These are phyloP conservation scores for Colletotrichum costaricense DNA, from an alignment of 2,329 filamentous ascomycete genomes.

Conservation along the genomic window DNA sequence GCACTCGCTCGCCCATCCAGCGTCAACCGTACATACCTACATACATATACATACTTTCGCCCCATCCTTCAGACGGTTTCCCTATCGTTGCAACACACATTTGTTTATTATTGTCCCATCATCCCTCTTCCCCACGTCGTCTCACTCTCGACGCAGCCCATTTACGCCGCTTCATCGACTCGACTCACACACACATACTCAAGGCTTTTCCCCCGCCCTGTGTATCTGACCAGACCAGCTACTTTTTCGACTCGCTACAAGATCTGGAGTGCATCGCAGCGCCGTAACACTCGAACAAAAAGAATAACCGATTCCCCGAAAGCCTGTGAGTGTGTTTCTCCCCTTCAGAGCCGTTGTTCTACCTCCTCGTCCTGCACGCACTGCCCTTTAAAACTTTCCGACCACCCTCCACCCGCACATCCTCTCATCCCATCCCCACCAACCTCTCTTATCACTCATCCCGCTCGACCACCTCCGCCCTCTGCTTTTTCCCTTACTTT, in stretches of 20 bases:
- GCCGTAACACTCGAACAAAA: conserved; percentile 23
- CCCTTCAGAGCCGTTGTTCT: not conserved
- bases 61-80: conserved; percentile 30
- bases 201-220: conserved; percentile 23
- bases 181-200: conserved; percentile 1
- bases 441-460: conserved; percentile 35
- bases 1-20: conserved; percentile 20
- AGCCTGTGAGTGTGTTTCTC: conserved; percentile 29
- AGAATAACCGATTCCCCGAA: conserved; percentile 19
- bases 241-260: conserved; percentile 29
- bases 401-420: conserved; percentile 26
- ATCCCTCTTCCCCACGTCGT: conserved; percentile 13
- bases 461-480: conserved; percentile 30
- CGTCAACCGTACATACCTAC: conserved; percentile 27
- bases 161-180: not conserved
- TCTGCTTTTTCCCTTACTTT: conserved; percentile 19
- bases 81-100: conserved; percentile 32
- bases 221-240: conserved; percentile 30
- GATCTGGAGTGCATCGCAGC: conserved; percentile 36
- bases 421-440: conserved; percentile 29
- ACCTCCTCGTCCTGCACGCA: conserved; percentile 28
- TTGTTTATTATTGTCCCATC: conserved; percentile 38
- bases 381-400: conserved; percentile 33
- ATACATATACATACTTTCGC: conserved; percentile 34
- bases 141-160: not conserved